Percentiles rank a stretch among this genome's conserved stretches.
Evolutionary conservation across 2,329 filamentous ascomycete species (phyloP).

Genomic region (Didymella pinodella): DNA sequence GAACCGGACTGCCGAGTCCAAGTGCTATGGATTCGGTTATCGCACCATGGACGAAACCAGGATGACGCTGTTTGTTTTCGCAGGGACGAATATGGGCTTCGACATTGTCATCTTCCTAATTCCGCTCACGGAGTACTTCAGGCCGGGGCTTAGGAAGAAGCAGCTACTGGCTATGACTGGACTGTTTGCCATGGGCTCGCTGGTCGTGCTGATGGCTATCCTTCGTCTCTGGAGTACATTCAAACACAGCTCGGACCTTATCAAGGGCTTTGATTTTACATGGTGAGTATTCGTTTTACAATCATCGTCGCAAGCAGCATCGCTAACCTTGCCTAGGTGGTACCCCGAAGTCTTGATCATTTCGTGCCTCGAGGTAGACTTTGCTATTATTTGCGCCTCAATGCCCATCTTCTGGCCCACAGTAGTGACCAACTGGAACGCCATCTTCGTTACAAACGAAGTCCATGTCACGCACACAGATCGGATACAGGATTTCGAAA

Average conservation of each 20-base stretch:
- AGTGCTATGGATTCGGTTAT: constrained; percentile 32
- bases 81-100: constrained; percentile 38
- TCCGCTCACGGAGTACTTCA: constrained; percentile 32
- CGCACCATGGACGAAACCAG: constrained; percentile 18
- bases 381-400: constrained; percentile 48
- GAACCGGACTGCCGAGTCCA: constrained; percentile 24
- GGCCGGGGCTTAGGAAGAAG: constrained; percentile 27
- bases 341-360: constrained; percentile 41
- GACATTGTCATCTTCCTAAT: constrained; percentile 37
- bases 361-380: constrained; percentile 45
- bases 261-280: constrained; percentile 39
- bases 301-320: background rate
- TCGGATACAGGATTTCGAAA: constrained; percentile 31
- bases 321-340: constrained; percentile 18
- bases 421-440: constrained; percentile 35
- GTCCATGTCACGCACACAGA: constrained; percentile 40
- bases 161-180: constrained; percentile 33
- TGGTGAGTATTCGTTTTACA: constrained; percentile 16
- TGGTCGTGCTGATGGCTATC: constrained; percentile 41
- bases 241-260: constrained; percentile 25
- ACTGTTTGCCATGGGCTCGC: constrained; percentile 37
- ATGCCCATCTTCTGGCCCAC: constrained; percentile 51
- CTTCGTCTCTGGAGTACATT: constrained; percentile 41
- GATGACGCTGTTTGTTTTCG: constrained; percentile 26
- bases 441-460: constrained; percentile 48